Percentiles rank a stretch among this genome's conserved stretches.
These are phyloP conservation scores for Thielaviopsis populi DNA, from an alignment of 2,329 filamentous ascomycete species.

Conservation along the genomic window DNA sequence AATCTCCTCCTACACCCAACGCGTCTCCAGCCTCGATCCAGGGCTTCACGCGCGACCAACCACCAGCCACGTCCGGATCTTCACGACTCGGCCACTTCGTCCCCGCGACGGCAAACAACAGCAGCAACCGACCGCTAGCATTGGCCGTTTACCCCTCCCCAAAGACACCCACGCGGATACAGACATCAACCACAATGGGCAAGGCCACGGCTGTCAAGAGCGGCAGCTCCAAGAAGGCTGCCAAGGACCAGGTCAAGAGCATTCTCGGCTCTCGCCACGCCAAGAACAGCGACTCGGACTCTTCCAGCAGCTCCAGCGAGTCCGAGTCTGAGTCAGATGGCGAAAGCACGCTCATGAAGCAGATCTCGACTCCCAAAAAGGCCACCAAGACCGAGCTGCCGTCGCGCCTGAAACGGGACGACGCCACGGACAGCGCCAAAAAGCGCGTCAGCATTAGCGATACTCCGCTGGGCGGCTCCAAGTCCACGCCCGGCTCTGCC, in stretches of 20 bases:
- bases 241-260: conserved; percentile 19
- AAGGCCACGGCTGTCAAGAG: conserved; percentile 9
- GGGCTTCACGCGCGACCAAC: background rate
- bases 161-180: background rate
- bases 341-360: conserved; percentile 16
- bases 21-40: background rate
- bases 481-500: conserved; percentile 2
- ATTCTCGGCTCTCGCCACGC: conserved; percentile 18
- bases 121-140: background rate
- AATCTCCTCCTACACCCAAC: background rate
- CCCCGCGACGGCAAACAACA: background rate
- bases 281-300: conserved; percentile 18
- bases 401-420: conserved; percentile 9
- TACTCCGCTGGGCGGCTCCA: conserved; percentile 4
- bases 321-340: conserved; percentile 21
- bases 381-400: conserved; percentile 16
- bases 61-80: background rate
- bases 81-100: background rate
- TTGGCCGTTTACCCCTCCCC: background rate
- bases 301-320: conserved; percentile 23
- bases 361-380: conserved; percentile 18
- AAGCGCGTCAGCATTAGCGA: conserved; percentile 9
- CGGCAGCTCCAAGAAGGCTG: conserved; percentile 14
- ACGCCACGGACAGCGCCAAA: conserved; percentile 6
- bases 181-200: conserved; percentile 6